A percentile compares a stretch with the other conserved stretches of the same genome.
phyloP scores from a whole-genome alignment of 441 rosid species.

The Pelargonium fulgidum region DNA sequence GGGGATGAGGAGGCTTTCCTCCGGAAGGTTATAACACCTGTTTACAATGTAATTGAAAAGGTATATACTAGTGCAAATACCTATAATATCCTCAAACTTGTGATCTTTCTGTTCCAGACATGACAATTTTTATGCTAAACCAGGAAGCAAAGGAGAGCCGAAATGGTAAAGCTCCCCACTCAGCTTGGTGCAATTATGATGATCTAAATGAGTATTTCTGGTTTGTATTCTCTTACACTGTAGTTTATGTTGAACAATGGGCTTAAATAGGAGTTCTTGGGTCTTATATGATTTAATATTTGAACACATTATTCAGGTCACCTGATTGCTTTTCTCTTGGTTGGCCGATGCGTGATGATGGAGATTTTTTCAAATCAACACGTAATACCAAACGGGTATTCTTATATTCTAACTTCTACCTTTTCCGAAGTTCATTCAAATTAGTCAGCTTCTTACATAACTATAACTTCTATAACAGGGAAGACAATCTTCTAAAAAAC shows the following conservation, averaged over 20 bases:
- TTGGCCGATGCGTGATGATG: too few relatives aligned
- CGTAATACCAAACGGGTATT: neutral
- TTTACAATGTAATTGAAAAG: conserved; percentile 76
- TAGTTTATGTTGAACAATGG: neutral
- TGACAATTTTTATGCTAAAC: conserved; percentile 22
- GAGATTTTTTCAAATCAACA: neutral
- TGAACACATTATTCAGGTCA: conserved; percentile 43
- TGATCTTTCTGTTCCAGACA: conserved; percentile 21
- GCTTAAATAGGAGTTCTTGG: neutral
- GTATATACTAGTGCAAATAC: conserved; percentile 33
- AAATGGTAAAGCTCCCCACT: conserved; percentile 77
- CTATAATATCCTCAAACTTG: conserved; percentile 10
- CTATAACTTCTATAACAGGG: conserved; percentile 41
- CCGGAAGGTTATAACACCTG: conserved; percentile 87
- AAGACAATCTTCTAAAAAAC: conserved; percentile 32
- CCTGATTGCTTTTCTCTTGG: conserved; percentile 90
- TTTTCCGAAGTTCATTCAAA: neutral
- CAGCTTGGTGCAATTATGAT: conserved; percentile 54
- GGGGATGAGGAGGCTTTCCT: conserved; percentile 96
- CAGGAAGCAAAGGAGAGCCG: conserved; percentile 83
- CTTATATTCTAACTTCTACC: neutral
- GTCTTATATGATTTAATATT: neutral
- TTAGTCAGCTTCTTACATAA: neutral
- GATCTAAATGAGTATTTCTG: conserved; percentile 69
- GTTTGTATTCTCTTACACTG: neutral